Conservation (phyloP, 2,329 filamentous ascomycete genomes). For the Aspergillus novofumigatus region DNA sequence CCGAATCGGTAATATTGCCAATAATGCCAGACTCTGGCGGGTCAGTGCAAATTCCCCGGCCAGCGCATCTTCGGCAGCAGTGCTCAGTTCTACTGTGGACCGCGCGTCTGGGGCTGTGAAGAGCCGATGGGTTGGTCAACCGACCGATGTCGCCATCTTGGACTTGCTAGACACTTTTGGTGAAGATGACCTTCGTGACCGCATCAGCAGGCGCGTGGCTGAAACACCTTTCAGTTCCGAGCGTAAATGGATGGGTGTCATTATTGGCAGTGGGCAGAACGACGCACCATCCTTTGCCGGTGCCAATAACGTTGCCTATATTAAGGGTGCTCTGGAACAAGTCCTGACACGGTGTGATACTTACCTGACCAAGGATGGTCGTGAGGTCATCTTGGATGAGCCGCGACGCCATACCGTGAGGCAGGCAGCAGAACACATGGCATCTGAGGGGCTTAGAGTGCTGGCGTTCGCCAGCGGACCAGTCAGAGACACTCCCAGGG, state of each 20-base stretch:
- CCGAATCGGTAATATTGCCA: constrained; percentile 92
- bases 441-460: constrained; percentile 81
- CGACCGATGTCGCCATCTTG: constrained; percentile 94
- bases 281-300: constrained; percentile 46
- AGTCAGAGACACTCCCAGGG: constrained; percentile 48
- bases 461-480: constrained; percentile 88
- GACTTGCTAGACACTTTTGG: constrained; percentile 87
- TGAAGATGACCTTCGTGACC: constrained; percentile 85
- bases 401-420: constrained; percentile 68
- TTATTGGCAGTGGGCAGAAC: constrained; percentile 58
- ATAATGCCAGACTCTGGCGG: constrained; percentile 79
- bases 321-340: constrained; percentile 91
- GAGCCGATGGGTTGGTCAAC: constrained; percentile 93
- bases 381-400: constrained; percentile 80
- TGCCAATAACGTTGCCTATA: constrained; percentile 79
- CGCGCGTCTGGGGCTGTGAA: constrained; percentile 58
- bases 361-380: constrained; percentile 79
- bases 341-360: constrained; percentile 84
- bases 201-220: constrained; percentile 72
- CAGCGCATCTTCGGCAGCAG: constrained; percentile 67
- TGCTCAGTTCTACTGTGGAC: constrained; percentile 78
- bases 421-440: constrained; percentile 79
- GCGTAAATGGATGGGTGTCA: constrained; percentile 98
- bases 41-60: constrained; percentile 66
- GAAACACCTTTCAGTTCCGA: constrained; percentile 97